phyloP scores from a whole-genome alignment of 768 basidiomycete species.

The Naganishia kalamii region DNA sequence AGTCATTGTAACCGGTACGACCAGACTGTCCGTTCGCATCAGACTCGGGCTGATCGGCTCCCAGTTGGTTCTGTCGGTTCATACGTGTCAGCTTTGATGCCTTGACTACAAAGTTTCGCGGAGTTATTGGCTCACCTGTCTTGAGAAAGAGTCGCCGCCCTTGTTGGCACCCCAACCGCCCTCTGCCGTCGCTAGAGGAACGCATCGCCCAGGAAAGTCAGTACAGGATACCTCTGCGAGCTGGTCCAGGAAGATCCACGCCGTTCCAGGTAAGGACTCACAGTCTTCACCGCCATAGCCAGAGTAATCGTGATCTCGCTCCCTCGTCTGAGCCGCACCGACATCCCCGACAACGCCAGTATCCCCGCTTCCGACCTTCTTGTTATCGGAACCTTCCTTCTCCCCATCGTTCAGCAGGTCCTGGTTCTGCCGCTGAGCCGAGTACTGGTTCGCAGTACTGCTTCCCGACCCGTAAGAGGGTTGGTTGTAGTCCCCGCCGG shows the following conservation, averaged over 20 bases:
- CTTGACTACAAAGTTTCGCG: too few relatives aligned
- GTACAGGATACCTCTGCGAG: background rate
- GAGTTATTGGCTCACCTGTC: background rate
- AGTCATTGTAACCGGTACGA: background rate
- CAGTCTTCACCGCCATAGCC: slow-evolving; percentile 19
- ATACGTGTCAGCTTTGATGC: too few relatives aligned
- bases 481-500: background rate
- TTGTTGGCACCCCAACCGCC: slow-evolving; percentile 19
- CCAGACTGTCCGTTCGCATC: background rate
- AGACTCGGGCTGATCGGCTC: slow-evolving; percentile 4
- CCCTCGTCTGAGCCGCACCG: background rate
- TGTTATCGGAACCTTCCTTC: too few relatives aligned
- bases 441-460: background rate
- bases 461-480: background rate
- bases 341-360: background rate
- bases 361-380: background rate
- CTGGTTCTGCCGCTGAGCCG: background rate
- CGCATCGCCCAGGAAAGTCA: background rate
- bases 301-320: slow-evolving; percentile 5
- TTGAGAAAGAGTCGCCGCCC: slow-evolving; percentile 19
- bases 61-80: slow-evolving; percentile 17
- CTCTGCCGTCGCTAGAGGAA: slow-evolving; percentile 10
- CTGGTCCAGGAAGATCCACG: background rate
- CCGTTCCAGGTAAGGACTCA: background rate
- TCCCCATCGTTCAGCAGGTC: background rate